Evolutionary conservation across 345 rosid species (phyloP), one percentile per base, ranked within the genome.

Genomic region (Citrus glauca): DNA sequence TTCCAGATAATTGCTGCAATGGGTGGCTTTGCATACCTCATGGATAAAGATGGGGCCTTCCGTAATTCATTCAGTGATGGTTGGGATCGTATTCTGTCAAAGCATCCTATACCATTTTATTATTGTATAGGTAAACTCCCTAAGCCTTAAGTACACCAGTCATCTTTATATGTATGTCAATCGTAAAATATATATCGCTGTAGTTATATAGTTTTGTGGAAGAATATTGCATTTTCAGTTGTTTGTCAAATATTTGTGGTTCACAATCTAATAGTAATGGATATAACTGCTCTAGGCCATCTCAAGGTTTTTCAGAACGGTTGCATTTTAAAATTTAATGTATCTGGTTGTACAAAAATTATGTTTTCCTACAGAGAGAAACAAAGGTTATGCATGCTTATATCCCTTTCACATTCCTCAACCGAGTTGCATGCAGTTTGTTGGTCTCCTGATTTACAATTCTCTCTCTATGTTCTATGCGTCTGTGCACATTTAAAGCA

Each of bases 21-120:
- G 75, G 98, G 94, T 60, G 97, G 91, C 77, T 84, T 92, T 85
- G 98, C 98, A 50, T 96, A 88, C 80, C 48, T 93, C 59, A 89
- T 96, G 97, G 98, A 93, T 82, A 93, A 92, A 86, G 95, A 94
- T 75, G 99, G 99, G 73, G 89, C 90, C 57, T 96, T 96, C 76
- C 88, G 97, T 63, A 92, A 96, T 78, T 96, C 97, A 53, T 96
- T 96, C 82, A 91, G 90, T 81, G 97, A 92, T 85, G 91, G 93
- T 57, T 96, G 97, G 99, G 98, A 96, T 83, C 97, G 94, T 63
- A 88, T 92, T 69, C 74, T 93, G 74, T 93, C 98, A 10, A 96
- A 87, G 72, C 98, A 92, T 87, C 99, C 99, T 48, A 87, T 93
- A 76, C 98, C 99, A 17, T 96, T 96, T 82, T 96, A 91, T 77